Evolutionary conservation across 257 asterid species (phyloP), one percentile per base, ranked within the genome.

Genomic region (Plantago elongata): DNA sequence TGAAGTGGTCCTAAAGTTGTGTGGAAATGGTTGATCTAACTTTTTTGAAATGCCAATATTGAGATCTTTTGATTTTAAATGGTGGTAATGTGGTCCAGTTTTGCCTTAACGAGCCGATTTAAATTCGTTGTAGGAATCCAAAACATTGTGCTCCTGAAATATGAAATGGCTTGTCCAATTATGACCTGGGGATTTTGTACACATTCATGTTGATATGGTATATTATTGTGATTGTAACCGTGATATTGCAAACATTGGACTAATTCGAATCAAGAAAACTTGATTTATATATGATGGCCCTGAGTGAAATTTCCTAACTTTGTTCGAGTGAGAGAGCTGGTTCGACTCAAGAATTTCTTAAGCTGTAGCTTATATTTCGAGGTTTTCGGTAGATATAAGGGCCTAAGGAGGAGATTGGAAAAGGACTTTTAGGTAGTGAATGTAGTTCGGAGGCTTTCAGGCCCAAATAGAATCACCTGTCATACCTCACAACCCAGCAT

Each of bases 1-100:
- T 71, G 74, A 54, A 69, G 73, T 75, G 79, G 77, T 67, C 84
- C 77, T 67, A 43, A 54, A 54, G 59, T 54, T 54, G n/a, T 18
- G 59, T 54, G 6, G 59, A 54, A 54, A 54, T 54, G 13, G 51
- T 65, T 57, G 45, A 13, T 27, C 34, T 54, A 13, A 9, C 29
- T 72, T 61, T 34, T 72, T 54, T 29, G 68, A 60, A 69, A 60
- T 66, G 14, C 67, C 60, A 56, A 73, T 64, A 52, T 42, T 58
- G 57, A 63, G 62, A 68, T 17, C 40, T 34, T 34, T 64, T 62
- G 65, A 55, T 50, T 59, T 56, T 50, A 34, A 51, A 43, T 52
- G 62, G 63, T 61, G 22, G 61, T 44, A 46, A 17, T 15, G 84
- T 79, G 75, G 81, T 73, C 84, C 81, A 59, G 4, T 42, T 64